Percentiles rank a stretch among this genome's conserved stretches.
Conservation (phyloP, 805 yeast genomes). For the Zygosaccharomyces bisporus region DNA sequence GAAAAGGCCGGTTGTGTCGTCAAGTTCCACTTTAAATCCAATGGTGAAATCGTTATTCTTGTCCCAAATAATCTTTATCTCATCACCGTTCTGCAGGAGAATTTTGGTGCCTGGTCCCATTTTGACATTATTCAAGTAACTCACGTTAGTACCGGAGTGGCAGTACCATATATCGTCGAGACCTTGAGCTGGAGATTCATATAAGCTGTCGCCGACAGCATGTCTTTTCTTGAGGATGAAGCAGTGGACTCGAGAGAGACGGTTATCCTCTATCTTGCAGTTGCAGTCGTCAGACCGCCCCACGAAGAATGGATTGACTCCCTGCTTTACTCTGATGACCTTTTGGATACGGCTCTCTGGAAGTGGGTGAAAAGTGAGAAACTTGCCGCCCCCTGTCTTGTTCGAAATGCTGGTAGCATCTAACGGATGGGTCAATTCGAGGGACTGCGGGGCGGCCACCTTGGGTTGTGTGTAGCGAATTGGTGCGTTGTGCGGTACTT, state of each 20-base stretch:
- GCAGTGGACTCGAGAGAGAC: constrained; percentile 86
- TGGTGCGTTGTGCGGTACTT: constrained; percentile 29
- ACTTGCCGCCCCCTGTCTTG: constrained; percentile 46
- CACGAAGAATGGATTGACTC: constrained; percentile 60
- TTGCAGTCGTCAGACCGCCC: constrained; percentile 71
- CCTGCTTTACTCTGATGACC: constrained; percentile 61
- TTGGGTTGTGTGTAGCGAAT: constrained; percentile 31
- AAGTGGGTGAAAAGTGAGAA: constrained; percentile 55
- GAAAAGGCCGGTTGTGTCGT: constrained; percentile 63
- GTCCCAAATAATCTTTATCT: constrained; percentile 63
- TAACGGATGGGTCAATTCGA: constrained; percentile 11
- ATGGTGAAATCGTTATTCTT: constrained; percentile 47
- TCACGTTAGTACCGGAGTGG: constrained; percentile 76
- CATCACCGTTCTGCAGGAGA: constrained; percentile 61
- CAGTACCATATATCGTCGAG: constrained; percentile 74
- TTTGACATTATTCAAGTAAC: constrained; percentile 59
- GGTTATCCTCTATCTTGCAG: constrained; percentile 58
- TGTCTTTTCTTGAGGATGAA: constrained; percentile 60
- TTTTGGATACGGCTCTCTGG: constrained; percentile 43
- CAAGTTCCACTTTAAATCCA: constrained; percentile 50
- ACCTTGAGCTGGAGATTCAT: constrained; percentile 70
- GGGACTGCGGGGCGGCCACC: constrained; percentile 11
- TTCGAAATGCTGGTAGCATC: constrained; percentile 13
- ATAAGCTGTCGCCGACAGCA: constrained; percentile 52
- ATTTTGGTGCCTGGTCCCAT: constrained; percentile 62